Conservation (phyloP, 108 stramenopile genomes). For the Discostella stelligeroides region DNA sequence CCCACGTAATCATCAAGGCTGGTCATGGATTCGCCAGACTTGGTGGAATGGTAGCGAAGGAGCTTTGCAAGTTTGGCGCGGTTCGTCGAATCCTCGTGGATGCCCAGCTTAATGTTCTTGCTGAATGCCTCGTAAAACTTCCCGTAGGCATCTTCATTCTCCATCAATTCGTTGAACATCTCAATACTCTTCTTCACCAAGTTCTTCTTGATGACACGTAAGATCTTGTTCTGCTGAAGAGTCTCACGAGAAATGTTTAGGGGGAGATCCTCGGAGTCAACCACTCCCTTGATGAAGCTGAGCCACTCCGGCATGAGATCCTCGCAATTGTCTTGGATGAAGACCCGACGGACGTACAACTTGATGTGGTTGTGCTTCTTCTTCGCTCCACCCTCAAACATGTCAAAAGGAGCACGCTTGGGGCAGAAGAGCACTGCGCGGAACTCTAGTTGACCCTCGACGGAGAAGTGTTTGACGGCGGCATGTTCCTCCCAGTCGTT, state of each 20-base stretch:
- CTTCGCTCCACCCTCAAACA: slow-evolving; percentile 99
- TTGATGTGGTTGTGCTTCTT: slow-evolving; percentile 99
- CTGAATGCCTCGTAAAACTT: slow-evolving; percentile 99
- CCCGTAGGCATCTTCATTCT: slow-evolving; percentile 99
- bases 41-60: slow-evolving; percentile 98
- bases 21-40: slow-evolving; percentile 99
- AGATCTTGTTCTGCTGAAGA: slow-evolving; percentile 99
- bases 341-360: slow-evolving; percentile 99
- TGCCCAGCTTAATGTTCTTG: slow-evolving; percentile 99
- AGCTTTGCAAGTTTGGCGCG: slow-evolving; percentile 99
- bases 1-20: slow-evolving; percentile 98
- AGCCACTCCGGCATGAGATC: slow-evolving; percentile 99
- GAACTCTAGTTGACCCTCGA: slow-evolving; percentile 99
- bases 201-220: slow-evolving; percentile 99
- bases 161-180: slow-evolving; percentile 98
- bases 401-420: slow-evolving; percentile 99
- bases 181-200: slow-evolving; percentile 99
- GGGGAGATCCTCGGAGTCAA: slow-evolving; percentile 99
- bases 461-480: slow-evolving; percentile 99
- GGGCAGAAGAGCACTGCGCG: slow-evolving; percentile 98
- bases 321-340: slow-evolving; percentile 99
- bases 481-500: slow-evolving; percentile 99
- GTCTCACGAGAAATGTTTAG: slow-evolving; percentile 99
- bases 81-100: slow-evolving; percentile 99
- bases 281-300: slow-evolving; percentile 98